Conservation (phyloP, 495 filamentous ascomycete species). For the Penicillium roqueforti region DNA sequence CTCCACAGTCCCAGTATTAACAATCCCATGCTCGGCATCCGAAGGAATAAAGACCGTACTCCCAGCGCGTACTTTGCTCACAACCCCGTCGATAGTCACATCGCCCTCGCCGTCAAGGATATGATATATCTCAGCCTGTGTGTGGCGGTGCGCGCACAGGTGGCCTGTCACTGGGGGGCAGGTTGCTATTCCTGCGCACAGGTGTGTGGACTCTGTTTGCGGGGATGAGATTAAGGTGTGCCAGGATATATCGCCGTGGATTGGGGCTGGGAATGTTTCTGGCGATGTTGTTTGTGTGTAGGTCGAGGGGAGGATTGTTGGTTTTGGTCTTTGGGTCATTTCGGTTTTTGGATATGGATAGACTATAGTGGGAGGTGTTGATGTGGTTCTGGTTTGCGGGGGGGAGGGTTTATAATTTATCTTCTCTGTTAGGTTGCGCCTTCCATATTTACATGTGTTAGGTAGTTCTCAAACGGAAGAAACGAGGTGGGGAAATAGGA, state of each 20-base stretch:
- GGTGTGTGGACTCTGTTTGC: slow-evolving; percentile 22
- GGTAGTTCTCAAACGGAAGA: background rate
- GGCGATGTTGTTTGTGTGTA: background rate
- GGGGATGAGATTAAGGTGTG: slow-evolving; percentile 34
- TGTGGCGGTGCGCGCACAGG: slow-evolving; percentile 32
- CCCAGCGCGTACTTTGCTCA: slow-evolving; percentile 18
- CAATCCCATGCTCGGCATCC: slow-evolving; percentile 35
- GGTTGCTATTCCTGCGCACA: slow-evolving; percentile 32
- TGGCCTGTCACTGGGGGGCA: slow-evolving; percentile 24
- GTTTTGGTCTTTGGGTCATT: background rate
- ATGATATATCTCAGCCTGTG: slow-evolving; percentile 38
- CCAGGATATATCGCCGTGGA: slow-evolving; percentile 27
- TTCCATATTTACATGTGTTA: background rate
- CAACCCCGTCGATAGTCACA: slow-evolving; percentile 28
- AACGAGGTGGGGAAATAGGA: background rate
- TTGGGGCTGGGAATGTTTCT: slow-evolving; percentile 20
- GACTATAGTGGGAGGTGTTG: too few relatives aligned
- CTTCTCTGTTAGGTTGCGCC: background rate
- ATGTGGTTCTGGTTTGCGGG: background rate
- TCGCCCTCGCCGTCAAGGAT: slow-evolving; percentile 29
- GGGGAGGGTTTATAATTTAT: background rate
- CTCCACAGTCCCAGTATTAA: slow-evolving; percentile 19
- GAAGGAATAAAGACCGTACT: slow-evolving; percentile 33
- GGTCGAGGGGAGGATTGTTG: slow-evolving; percentile 11
- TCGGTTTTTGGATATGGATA: background rate